Percentiles rank a stretch among this genome's conserved stretches.
Evolutionary conservation across 2,329 filamentous ascomycete species (phyloP).

Genomic region (Penicillium glabrum): DNA sequence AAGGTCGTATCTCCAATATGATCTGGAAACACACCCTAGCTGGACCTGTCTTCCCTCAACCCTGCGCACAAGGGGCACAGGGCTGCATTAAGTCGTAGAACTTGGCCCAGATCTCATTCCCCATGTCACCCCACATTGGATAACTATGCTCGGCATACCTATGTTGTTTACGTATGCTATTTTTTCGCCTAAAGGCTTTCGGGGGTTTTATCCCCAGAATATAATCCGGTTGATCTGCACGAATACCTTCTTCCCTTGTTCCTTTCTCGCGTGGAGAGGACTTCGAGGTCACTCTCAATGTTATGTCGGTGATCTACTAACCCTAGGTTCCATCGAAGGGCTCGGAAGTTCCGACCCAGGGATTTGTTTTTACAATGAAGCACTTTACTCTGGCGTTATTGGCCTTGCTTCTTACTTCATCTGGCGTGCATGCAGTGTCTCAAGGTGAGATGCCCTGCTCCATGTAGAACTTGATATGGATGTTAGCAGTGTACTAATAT

Average conservation of each 20-base stretch:
- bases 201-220: conserved; percentile 5
- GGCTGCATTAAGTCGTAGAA: not conserved
- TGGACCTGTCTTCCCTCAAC: not conserved
- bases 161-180: conserved; percentile 11
- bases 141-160: conserved; percentile 16
- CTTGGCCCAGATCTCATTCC: conserved; percentile 18
- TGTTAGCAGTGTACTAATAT: conserved; percentile 17
- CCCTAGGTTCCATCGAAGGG: conserved; percentile 4
- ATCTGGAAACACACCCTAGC: not conserved
- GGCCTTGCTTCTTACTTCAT: conserved; percentile 13
- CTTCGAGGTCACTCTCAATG: conserved; percentile 8
- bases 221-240: conserved; percentile 25
- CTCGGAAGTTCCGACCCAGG: not conserved
- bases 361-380: conserved; percentile 12
- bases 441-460: conserved; percentile 21
- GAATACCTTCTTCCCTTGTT: not conserved
- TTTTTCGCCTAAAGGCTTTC: not conserved
- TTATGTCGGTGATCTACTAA: conserved; percentile 11
- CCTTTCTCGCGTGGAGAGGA: conserved; percentile 3
- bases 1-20: not conserved
- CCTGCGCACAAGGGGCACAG: not conserved
- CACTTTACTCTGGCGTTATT: conserved; percentile 11
- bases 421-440: conserved; percentile 20
- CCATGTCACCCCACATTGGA: conserved; percentile 13
- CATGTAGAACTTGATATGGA: not conserved